phyloP scores from a whole-genome alignment of 129 eudicot genomes.

The carrot (Daucus carota) region DH1_v3.0 NC_030382.2:55460001-55460500 shows the following conservation, averaged over 20 bases:
- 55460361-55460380: neutral
- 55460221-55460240: too few species aligned
- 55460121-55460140: neutral
- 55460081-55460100: neutral
- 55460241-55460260: neutral
- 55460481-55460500: neutral
- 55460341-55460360: neutral
- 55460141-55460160: neutral
- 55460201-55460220: conserved; percentile 1
- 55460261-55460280: neutral
- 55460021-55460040: neutral
- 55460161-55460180: neutral
- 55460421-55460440: neutral
- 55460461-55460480: neutral
- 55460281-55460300: too few species aligned
- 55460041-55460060: neutral
- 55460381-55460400: neutral
- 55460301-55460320: too few species aligned
- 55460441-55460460: neutral
- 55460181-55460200: neutral
- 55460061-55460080: neutral
- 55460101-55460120: neutral
- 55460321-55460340: neutral
- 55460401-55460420: neutral
- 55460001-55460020: neutral